Evolutionary conservation across 345 rosid genomes (phyloP).

Genomic region (Bruguiera gymnorhiza): DNA sequence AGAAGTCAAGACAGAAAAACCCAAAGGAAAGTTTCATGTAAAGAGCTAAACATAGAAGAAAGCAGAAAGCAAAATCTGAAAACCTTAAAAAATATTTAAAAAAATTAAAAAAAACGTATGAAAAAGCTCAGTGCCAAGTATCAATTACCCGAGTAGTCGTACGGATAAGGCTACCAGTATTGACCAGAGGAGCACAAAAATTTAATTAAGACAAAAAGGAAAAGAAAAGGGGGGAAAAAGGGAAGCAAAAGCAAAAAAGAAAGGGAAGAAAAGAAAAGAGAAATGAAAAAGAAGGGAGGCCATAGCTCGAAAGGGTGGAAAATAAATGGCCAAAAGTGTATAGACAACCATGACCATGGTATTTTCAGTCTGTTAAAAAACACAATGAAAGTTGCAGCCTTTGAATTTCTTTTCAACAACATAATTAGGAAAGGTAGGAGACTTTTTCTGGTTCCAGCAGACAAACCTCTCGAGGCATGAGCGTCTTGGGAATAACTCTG

Average conservation of each 20-base stretch:
- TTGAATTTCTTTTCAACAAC: conserved; percentile 2
- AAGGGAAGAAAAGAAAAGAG: not conserved
- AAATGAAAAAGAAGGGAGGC: conserved; percentile 17
- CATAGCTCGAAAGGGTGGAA: conserved; percentile 19
- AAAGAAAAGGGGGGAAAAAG: not conserved
- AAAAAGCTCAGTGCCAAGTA: conserved; percentile 9
- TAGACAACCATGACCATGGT: not conserved
- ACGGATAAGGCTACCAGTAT: conserved; percentile 26
- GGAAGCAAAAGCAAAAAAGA: not conserved
- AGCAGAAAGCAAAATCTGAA: conserved; percentile 3
- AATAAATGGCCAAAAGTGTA: conserved; percentile 24
- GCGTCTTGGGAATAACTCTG: conserved; percentile 99
- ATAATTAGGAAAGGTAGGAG: conserved; percentile 36
- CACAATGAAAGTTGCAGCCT: conserved; percentile 8
- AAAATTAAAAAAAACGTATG: not conserved
- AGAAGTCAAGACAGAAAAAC: conserved; percentile 25
- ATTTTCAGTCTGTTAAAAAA: conserved; percentile 1
- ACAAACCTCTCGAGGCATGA: conserved; percentile 99
- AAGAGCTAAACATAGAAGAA: conserved; percentile 20
- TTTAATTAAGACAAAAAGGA: not conserved
- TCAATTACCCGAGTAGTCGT: conserved; percentile 2
- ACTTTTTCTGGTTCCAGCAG: conserved; percentile 39
- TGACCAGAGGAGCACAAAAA: conserved; percentile 12
- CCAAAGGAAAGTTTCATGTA: conserved; percentile 10
- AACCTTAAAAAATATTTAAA: not conserved